Evolutionary conservation across 495 filamentous ascomycete genomes (phyloP).

Genomic region (Elaphomyces granulatus): DNA sequence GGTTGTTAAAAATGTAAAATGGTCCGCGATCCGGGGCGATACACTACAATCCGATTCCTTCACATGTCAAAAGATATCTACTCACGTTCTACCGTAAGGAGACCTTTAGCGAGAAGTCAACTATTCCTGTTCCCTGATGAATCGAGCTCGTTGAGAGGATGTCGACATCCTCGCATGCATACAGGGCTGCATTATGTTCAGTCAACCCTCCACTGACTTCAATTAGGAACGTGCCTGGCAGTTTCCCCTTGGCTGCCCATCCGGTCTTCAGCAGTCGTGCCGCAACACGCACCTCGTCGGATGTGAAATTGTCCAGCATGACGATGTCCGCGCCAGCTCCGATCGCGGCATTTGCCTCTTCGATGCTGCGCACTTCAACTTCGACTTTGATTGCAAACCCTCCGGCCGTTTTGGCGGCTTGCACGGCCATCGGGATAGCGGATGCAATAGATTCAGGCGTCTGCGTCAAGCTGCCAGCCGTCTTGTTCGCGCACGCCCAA

Average conservation of each 20-base stretch:
- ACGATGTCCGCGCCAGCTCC: constrained; percentile 83
- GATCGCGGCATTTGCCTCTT: constrained; percentile 82
- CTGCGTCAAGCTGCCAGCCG: not conserved
- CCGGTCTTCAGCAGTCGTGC: constrained; percentile 58
- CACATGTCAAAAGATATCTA: too few species aligned
- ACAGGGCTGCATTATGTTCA: constrained; percentile 63
- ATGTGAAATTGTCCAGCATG: constrained; percentile 91
- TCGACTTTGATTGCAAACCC: constrained; percentile 91
- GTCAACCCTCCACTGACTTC: constrained; percentile 89
- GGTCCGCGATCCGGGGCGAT: too few species aligned
- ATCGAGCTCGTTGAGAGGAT: constrained; percentile 92
- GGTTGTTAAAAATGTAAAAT: too few species aligned
- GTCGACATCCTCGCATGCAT: constrained; percentile 82
- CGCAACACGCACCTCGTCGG: constrained; percentile 56
- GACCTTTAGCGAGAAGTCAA: constrained; percentile 95
- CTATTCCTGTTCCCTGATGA: constrained; percentile 83
- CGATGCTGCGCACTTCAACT: constrained; percentile 80
- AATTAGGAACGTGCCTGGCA: constrained; percentile 44
- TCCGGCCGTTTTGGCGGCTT: constrained; percentile 65
- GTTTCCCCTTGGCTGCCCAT: constrained; percentile 45
- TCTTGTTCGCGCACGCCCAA: constrained; percentile 55
- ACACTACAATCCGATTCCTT: too few species aligned
- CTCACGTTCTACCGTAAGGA: constrained; percentile 29
- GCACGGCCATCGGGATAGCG: constrained; percentile 70
- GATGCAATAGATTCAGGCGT: constrained; percentile 29